Conservation (phyloP, 2,329 filamentous ascomycete species). For the Cordyceps militaris region DNA sequence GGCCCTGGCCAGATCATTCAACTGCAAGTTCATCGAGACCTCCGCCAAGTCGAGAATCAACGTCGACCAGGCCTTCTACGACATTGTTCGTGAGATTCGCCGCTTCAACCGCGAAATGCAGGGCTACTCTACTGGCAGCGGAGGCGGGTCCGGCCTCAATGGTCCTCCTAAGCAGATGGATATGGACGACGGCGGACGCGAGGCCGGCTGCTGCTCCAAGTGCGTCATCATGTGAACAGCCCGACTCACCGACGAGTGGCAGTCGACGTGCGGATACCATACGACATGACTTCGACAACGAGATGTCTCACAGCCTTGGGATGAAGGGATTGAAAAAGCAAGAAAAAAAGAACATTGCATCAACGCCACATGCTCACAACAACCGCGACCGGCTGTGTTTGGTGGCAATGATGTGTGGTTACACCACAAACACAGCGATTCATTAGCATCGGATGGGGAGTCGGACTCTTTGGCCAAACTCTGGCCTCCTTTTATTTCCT, state of each 20-base stretch:
- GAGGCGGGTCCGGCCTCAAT: constrained; percentile 53
- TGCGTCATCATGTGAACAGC: constrained; percentile 75
- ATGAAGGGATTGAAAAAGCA: background rate
- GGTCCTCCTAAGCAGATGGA: constrained; percentile 69
- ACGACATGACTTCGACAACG: constrained; percentile 7
- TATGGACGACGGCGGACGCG: constrained; percentile 60
- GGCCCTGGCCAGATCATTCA: constrained; percentile 75
- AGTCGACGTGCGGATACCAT: background rate
- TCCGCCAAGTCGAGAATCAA: constrained; percentile 98
- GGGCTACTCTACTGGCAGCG: constrained; percentile 68
- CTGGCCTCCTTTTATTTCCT: constrained; percentile 18
- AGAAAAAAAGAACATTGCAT: constrained; percentile 5
- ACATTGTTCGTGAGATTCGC: constrained; percentile 95
- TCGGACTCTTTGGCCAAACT: constrained; percentile 29
- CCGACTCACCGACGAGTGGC: background rate
- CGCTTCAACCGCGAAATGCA: constrained; percentile 99
- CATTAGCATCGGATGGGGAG: constrained; percentile 33
- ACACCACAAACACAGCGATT: constrained; percentile 20
- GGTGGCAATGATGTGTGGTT: constrained; percentile 12
- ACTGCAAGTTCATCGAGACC: constrained; percentile 98
- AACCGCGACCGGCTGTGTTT: background rate
- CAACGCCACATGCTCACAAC: constrained; percentile 1
- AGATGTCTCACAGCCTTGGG: background rate
- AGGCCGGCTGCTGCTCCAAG: constrained; percentile 74
- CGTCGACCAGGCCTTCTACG: constrained; percentile 97